Evolutionary conservation across 2,329 filamentous ascomycete species (phyloP).

Genomic region (Ophiostoma perfectum): DNA sequence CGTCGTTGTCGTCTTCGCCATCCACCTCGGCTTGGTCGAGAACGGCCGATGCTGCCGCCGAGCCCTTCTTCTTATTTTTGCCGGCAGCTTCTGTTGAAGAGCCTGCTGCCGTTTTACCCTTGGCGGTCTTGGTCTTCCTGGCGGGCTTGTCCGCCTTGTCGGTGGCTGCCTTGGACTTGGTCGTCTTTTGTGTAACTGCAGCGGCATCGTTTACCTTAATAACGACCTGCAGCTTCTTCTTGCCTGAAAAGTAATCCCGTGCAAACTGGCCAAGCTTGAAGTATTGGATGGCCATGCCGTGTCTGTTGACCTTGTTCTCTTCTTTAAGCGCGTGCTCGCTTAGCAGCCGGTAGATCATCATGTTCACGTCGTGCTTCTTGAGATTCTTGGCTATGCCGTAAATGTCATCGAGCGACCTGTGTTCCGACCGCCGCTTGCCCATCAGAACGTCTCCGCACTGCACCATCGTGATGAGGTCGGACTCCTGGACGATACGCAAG

Average conservation of each 20-base stretch:
- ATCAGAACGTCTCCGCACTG: constrained; percentile 82
- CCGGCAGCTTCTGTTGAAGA: neutral
- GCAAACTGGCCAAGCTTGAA: constrained; percentile 47
- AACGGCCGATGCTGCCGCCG: constrained; percentile 22
- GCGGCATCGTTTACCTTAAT: constrained; percentile 34
- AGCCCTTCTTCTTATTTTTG: constrained; percentile 17
- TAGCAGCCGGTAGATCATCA: constrained; percentile 72
- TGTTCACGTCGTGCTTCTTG: constrained; percentile 70
- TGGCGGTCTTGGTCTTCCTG: constrained; percentile 7
- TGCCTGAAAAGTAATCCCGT: constrained; percentile 40
- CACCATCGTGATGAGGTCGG: constrained; percentile 61
- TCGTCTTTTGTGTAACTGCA: neutral
- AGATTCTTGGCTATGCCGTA: constrained; percentile 65
- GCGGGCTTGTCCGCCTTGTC: constrained; percentile 23
- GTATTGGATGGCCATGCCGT: constrained; percentile 70
- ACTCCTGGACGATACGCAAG: constrained; percentile 60
- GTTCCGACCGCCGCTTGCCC: constrained; percentile 53
- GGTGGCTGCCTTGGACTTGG: constrained; percentile 6
- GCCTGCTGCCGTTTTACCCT: neutral
- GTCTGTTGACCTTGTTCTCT: constrained; percentile 58
- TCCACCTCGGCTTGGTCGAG: constrained; percentile 35
- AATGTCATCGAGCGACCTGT: constrained; percentile 48
- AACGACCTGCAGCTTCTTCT: constrained; percentile 41
- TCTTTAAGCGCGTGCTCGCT: constrained; percentile 70
- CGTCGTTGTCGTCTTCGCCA: constrained; percentile 30